Base-by-base conservation (phyloP, 306 rosid species). In the Inga oerstediana region DNA sequence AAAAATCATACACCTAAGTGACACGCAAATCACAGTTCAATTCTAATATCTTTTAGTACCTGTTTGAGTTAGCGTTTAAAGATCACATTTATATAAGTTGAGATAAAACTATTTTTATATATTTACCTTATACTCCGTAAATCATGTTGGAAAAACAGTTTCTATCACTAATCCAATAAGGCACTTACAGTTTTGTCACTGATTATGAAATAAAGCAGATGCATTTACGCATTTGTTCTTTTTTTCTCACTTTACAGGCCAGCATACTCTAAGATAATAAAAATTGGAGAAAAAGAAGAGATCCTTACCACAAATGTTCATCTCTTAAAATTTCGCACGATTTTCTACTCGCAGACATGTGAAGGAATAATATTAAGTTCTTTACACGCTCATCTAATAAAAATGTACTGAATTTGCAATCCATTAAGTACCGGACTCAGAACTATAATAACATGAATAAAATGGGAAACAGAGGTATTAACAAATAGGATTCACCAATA, bases 401-500 rank as follows among this genome's bases (percentile, higher is more conserved):
- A 83, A 58, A 34, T 14, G 59, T 14, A 43, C 17, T 46, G 82
- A 49, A 83, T 70, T 83, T 45, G 65, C 58, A 76, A 76, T 54
- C 61, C 13, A 43, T n/a, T 16, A 75, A 24, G 46, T 32, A 65
- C 1, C 10, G 19, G n/a, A 30, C 48, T 62, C 70, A 61, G 59
- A 49, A 48, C 71, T 64, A 72, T 12, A 52, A 17, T 1, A 52
- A 52, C 59, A 17, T 5, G 20, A 51, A 5, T 51, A 51, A 51
- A 51, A 51, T 51, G 58, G 44, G 24, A 9, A 22, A 24, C 19
- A 15, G 20, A 22, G 37, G 76, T 49, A 77, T 77, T 39, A 24
- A 80, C 76, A 46, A 78, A 24, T 58, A 75, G 58, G 70, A 62
- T 86, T 92, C 86, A 90, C 93, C 92, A 92, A 80, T 89, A 88